Evolutionary conservation across 345 rosid genomes (phyloP).

Genomic region (Arabidopsis suecica): DNA sequence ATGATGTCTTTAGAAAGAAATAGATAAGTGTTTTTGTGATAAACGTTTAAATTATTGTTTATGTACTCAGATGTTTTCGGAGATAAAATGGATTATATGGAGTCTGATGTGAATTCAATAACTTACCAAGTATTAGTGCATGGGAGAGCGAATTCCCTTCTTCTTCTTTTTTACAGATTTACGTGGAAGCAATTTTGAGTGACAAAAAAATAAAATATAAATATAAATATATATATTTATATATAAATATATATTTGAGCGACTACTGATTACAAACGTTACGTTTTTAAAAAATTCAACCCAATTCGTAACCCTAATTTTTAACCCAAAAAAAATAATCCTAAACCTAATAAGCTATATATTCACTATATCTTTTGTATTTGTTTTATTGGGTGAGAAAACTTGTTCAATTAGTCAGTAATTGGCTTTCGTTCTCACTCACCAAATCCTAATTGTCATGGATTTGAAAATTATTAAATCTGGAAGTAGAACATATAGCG

Average conservation of each 20-base stretch:
- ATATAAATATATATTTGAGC: background rate
- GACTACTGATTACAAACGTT: background rate
- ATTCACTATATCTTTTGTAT: background rate
- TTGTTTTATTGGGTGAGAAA: conserved; percentile 24
- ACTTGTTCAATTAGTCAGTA: conserved; percentile 24
- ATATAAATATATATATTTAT: too few species aligned
- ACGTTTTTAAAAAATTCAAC: background rate
- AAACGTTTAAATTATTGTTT: too few species aligned
- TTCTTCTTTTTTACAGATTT: background rate
- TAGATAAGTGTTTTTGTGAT: too few species aligned
- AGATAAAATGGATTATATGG: background rate
- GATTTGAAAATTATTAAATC: conserved; percentile 9
- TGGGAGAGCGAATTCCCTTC: background rate
- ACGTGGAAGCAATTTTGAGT: too few species aligned
- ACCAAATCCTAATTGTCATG: conserved; percentile 48
- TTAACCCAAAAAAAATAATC: background rate
- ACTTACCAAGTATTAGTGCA: background rate
- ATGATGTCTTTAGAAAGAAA: too few species aligned
- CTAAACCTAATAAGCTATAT: conserved; percentile 26
- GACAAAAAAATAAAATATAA: too few species aligned
- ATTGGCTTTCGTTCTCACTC: conserved; percentile 46
- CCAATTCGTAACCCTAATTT: conserved; percentile 11
- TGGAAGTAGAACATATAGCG: conserved; percentile 14
- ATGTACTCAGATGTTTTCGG: background rate
- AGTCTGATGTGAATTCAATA: background rate